Evolutionary conservation across 2,329 filamentous ascomycete genomes (phyloP), one percentile per base, ranked within the genome.

Genomic region (Verticillium dahliae): DNA sequence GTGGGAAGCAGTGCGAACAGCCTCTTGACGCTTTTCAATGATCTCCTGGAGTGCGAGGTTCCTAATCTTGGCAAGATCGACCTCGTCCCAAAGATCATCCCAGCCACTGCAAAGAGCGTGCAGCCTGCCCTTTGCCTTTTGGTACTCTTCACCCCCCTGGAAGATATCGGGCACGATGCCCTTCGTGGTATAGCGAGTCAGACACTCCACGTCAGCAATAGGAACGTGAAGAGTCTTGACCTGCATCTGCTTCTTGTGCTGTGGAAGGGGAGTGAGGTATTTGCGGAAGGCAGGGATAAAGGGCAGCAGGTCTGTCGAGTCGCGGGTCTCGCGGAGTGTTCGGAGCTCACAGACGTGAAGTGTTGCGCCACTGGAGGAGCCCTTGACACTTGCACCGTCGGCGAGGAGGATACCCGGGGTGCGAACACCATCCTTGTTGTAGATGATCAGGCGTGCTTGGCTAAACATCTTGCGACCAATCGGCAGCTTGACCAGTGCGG

Each of bases 271-370:
- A 11, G 87, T 84, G 67, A 96, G 86, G 56, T 88, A 79, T 52
- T 81, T 80, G 14, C 90, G 84, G 72, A 95, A 91, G 0, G 78
- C 77, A 4, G 89, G 84, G 2, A 96, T 76, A 70, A 93, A 98
- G 0, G 95, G 93, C 11, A 99, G 80, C 39, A 96, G 81, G 70
- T 98, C 94, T n/a, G 88, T 91, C 15, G 90, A 85, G 69, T 93
- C 88, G 41, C 92, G 85, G 61, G 86, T 85, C 61, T 87, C 83
- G 61, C 89, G 83, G 45, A 86, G 78, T 1, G 87, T 84, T 64
- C 84, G 87, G 65, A 97, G 86, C 69, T 95, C 92, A 55, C 95
- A 83, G 1, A 97, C 85, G 67, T 92, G 89, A 14, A 97, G 76
- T 7, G 82, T 88, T 1, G 91, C 90, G 57, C 85, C 81, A 22